A percentile compares a stretch with the other conserved stretches of the same genome.
phyloP scores from a whole-genome alignment of 2,329 filamentous ascomycete genomes.

The Exutisphaerella laricina region DNA sequence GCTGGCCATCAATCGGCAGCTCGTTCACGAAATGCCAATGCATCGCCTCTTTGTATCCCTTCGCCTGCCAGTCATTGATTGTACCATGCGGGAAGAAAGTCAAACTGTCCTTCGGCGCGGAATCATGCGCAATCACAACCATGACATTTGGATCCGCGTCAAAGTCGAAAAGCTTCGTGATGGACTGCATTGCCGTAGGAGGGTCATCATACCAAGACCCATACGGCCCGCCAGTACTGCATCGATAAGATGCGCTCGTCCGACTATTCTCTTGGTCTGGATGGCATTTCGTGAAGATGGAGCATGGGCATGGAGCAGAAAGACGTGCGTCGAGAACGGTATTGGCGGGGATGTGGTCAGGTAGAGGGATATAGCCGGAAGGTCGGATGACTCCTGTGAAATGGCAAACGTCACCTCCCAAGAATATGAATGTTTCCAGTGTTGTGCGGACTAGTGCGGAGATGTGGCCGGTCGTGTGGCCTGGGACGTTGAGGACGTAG shows the following conservation, averaged over 20 bases:
- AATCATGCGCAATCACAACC: conserved; percentile 23
- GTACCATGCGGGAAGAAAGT: conserved; percentile 21
- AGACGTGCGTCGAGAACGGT: conserved; percentile 18
- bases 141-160: conserved; percentile 23
- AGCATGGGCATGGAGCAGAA: conserved; percentile 17
- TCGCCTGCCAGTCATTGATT: conserved; percentile 22
- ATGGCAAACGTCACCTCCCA: conserved; percentile 25
- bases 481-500: conserved; percentile 37
- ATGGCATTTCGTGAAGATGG: conserved; percentile 20
- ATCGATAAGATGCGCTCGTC: conserved; percentile 18
- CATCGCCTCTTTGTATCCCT: conserved; percentile 21
- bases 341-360: conserved; percentile 12
- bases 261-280: conserved; percentile 13
- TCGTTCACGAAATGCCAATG: conserved; percentile 25
- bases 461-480: conserved; percentile 23
- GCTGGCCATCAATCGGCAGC: conserved; percentile 18
- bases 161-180: conserved; percentile 18
- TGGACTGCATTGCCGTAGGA: conserved; percentile 16
- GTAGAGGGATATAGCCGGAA: conserved; percentile 16
- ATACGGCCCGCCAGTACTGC: conserved; percentile 11
- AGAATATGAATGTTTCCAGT: conserved; percentile 20
- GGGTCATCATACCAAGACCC: conserved; percentile 21
- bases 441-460: conserved; percentile 23
- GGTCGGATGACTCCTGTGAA: conserved; percentile 22
- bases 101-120: conserved; percentile 15